Base-by-base conservation (phyloP, 306 rosid species). In the Astragalus membranaceus region DNA sequence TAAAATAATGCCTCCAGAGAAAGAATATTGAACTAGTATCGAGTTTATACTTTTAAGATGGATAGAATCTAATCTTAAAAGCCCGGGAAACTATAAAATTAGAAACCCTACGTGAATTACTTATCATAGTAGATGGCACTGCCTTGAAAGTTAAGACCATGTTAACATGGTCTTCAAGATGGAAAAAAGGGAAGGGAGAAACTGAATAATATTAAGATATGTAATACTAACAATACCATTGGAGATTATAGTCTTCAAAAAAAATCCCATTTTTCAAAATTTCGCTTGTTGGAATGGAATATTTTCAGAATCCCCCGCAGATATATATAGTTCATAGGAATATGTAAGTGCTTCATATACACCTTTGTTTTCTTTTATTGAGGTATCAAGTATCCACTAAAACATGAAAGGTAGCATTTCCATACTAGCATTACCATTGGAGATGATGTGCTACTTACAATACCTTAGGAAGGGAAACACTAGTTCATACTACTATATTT, bases 401-500 rank as follows among this genome's bases (percentile, higher is more conserved):
- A 48, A 53, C 20, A 52, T 42, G 48, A 64, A 73, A 52, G 37
- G 29, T 7, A 58, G 39, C 43, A 1, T 43, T 54, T 74, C 30
- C 37, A 5, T 64, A 51, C n/a, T 64, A 26, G 46, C 15, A 50
- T 3, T 26, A 26, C 30, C 30, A 26, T 26, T 26, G 23, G 23
- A 20, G 23, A 20, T 20, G 23, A 20, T 20, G 23, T 20, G 23
- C 23, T 20, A 20, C 23, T 20, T 20, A 20, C 23, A 20, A 20
- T 20, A 20, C 69, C 43, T 67, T 35, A 12, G 62, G 32, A 60
- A 50, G 26, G 46, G 54, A 48, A 61, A 6, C 6, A 49, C 29
- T 42, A 16, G 64, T 62, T 63, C 54, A 29, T 47, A 62, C 56
- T 43, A 70, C 47, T 26, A 75, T 29, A 20, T 75, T 43, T 66